A percentile compares a stretch with the other conserved stretches of the same genome.
Evolutionary conservation across 2,329 filamentous ascomycete species (phyloP).

Genomic region (Ploettnerulaceae sp.): DNA sequence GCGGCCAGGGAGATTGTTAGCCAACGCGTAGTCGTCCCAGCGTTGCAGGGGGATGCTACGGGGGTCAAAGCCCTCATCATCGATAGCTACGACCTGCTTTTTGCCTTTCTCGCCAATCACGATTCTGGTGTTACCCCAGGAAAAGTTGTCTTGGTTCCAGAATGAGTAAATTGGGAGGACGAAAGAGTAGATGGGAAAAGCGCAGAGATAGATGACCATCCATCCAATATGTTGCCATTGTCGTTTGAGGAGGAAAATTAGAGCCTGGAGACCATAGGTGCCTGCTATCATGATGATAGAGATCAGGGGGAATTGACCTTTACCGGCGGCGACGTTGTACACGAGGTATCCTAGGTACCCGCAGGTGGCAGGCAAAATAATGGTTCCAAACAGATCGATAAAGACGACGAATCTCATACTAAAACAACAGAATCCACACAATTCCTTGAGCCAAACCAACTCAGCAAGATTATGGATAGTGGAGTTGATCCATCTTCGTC

Average conservation of each 20-base stretch:
- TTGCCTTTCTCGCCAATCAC: conserved; percentile 91
- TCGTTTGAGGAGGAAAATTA: conserved; percentile 94
- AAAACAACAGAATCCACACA: conserved; percentile 99
- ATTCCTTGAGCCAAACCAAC: conserved; percentile 81
- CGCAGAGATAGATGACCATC: conserved; percentile 99
- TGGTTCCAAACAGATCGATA: conserved; percentile 86
- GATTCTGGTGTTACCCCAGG: conserved; percentile 97
- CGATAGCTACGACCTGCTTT: conserved; percentile 84
- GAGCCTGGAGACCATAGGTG: conserved; percentile 90
- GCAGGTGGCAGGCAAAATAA: conserved; percentile 86
- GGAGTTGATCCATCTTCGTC: conserved; percentile 99
- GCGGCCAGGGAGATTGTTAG: conserved; percentile 85
- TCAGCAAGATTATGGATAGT: conserved; percentile 96
- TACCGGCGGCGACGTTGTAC: conserved; percentile 65
- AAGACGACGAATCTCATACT: conserved; percentile 97
- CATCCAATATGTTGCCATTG: conserved; percentile 98
- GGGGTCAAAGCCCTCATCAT: conserved; percentile 83
- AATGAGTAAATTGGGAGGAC: conserved; percentile 93
- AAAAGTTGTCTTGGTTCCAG: conserved; percentile 99
- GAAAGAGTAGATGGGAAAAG: conserved; percentile 91
- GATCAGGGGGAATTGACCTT: conserved; percentile 75
- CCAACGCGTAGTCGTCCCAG: conserved; percentile 91
- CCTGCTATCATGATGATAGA: conserved; percentile 85
- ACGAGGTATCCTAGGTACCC: conserved; percentile 85
- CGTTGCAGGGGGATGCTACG: conserved; percentile 88